These are phyloP conservation scores for Ormosia emarginata DNA, from an alignment of 306 rosid species.

Conservation along the genomic window DNA sequence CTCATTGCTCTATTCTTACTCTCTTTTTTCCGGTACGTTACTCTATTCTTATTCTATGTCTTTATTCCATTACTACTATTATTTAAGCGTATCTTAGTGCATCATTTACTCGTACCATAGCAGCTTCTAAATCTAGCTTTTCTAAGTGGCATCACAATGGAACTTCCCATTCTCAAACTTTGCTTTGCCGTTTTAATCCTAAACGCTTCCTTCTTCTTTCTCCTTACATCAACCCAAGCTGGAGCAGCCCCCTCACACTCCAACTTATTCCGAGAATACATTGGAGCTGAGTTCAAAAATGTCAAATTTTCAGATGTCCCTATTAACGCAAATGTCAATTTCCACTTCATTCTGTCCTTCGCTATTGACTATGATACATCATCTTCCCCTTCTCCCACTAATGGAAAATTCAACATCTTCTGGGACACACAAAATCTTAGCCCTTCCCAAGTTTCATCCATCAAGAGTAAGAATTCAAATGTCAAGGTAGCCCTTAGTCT, in stretches of 20 bases:
- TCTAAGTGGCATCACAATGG: slow-evolving; percentile 22
- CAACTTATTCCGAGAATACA: slow-evolving; percentile 65
- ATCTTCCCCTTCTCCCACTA: slow-evolving; percentile 51
- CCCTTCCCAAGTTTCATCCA: slow-evolving; percentile 63
- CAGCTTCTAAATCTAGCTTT: not conserved
- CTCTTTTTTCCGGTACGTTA: too few relatives aligned
- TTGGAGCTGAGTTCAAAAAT: slow-evolving; percentile 67
- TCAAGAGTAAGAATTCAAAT: slow-evolving; percentile 49
- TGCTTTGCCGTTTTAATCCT: slow-evolving; percentile 22
- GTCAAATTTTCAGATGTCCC: slow-evolving; percentile 71
- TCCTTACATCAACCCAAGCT: slow-evolving; percentile 2
- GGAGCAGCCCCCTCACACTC: slow-evolving; percentile 30
- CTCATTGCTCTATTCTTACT: not conserved
- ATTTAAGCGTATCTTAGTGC: not conserved
- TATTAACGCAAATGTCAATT: slow-evolving; percentile 48
- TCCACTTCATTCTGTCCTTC: slow-evolving; percentile 80
- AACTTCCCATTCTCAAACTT: slow-evolving; percentile 16
- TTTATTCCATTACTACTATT: not conserved
- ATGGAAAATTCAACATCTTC: slow-evolving; percentile 63
- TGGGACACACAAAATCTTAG: slow-evolving; percentile 65
- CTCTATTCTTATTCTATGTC: not conserved
- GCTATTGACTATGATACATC: slow-evolving; percentile 72
- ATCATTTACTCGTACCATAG: not conserved
- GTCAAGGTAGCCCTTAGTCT: slow-evolving; percentile 72
- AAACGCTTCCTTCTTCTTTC: slow-evolving; percentile 25